Base-by-base conservation (phyloP, 371 early-diverging fungal species). In the Circinella minor region DNA sequence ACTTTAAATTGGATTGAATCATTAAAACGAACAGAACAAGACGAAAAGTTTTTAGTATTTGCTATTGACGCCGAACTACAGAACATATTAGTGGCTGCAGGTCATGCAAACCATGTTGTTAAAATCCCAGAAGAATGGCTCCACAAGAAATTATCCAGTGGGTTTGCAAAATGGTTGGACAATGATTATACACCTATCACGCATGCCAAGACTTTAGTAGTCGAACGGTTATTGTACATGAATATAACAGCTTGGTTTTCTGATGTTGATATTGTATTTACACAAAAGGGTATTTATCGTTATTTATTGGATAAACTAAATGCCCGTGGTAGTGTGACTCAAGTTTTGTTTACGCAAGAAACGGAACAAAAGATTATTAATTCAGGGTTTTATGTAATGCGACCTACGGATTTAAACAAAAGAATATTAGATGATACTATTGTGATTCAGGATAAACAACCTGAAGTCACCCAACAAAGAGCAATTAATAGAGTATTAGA, bases 211-310 rank as follows among this genome's bases (percentile, higher is more conserved):
- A 71, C 77, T 3, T 63, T 81, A 27, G 74, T 81, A 3, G 81
- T 81, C 11, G 81, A 81, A 48, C 68, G 81, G 17, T 38, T 81
- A 36, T 39, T 81, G 17, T 78, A 81, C 20, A 46, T 72, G 43
- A 75, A 71, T 48, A 48, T 81, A 15, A 84, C 82, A 5, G 84
- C 81, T 4, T 81, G 81, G 84, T 84, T 84, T 60, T 80, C 81
- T 8, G 84, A 84, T 67, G 81, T 84, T 3, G 84, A 84, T 63
- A 80, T 84, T 47, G 84, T 84, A 9, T 82, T 81, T 38, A 78
- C 76, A 13, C 77, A 76, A 3, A 66, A 76, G 13, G 48, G 67
- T 15, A 76, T 84, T 43, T 81, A 77, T 68, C 69, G 74, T 34
- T 84, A 81, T 62, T 55, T 84, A 14, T 37, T 74, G n/a, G 72